Evolutionary conservation across 768 basidiomycete genomes (phyloP), one percentile per base, ranked within the genome.

Genomic region (Pleurotus citrinopileatus): DNA sequence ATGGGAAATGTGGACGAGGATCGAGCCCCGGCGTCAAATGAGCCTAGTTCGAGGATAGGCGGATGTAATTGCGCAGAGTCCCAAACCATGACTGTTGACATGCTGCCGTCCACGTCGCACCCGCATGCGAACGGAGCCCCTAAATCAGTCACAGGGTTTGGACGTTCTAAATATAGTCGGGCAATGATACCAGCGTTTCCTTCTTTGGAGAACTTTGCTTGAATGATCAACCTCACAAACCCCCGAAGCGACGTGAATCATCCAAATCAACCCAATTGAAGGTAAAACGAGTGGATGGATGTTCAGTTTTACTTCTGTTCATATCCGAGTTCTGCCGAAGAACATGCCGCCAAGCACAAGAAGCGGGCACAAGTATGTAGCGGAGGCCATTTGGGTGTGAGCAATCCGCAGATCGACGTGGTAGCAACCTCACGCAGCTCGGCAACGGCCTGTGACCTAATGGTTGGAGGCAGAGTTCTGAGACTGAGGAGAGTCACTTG

Each of bases 91-190:
- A 23, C 12, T 37, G 34, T 12, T 25, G 17, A 19, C 29, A 36
- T 51, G 48, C 32, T 19, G 48, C 48, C 48, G 48, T 38, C 48
- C 34, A 51, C 48, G 48, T 51, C 48, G 48, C 48, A 51, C 13
- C 6, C 48, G 48, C 48, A 50, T 50, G 19, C 29, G 12, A 36
- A 22, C 26, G 12, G 48, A 28, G 19, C 34, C 48, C 20, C 43
- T 20, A 44, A 44, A 25, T 44, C 20, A 51, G 48, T 29, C 17
- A 13, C 10, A 51, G 29, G 32, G 32, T 34, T n/a, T n/a, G n/a
- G n/a, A 34, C n/a, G 32, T 34, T 34, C 32, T 34, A 40, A 40
- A 40, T 12, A 40, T 40, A 40, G 17, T 15, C 15, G 17, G 17
- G 7, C 38, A 40, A 40, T 7, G 7, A 12, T 15, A 13, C 29